Conservation (phyloP, 257 asterid genomes). For the Nyctanthes arbortristis region DNA sequence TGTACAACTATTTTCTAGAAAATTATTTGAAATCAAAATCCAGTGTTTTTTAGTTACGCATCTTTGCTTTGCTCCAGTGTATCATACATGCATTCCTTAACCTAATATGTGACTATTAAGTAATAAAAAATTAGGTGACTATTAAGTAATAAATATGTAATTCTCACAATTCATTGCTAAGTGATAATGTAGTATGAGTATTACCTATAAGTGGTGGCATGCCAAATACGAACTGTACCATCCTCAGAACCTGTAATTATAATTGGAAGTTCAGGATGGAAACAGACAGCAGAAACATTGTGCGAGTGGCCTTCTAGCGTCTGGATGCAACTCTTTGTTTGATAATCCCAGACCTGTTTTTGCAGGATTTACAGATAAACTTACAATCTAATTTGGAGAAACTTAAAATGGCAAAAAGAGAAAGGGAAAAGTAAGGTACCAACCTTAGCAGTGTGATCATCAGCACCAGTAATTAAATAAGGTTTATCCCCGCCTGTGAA, state of each 20-base stretch:
- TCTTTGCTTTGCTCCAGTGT: neutral
- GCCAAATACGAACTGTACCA: conserved; percentile 99
- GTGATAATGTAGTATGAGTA: conserved; percentile 16
- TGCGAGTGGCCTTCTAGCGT: conserved; percentile 99
- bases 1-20: neutral
- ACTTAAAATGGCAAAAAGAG: conserved; percentile 19
- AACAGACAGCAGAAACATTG: conserved; percentile 97
- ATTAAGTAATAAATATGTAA: too few species aligned
- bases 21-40: neutral
- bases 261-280: conserved; percentile 98
- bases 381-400: conserved; percentile 11
- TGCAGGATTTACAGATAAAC: conserved; percentile 22
- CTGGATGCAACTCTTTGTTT: conserved; percentile 96
- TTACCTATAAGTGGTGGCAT: conserved; percentile 93
- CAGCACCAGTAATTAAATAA: conserved; percentile 89
- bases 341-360: conserved; percentile 98
- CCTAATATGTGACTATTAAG: neutral
- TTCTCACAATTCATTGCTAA: too few species aligned
- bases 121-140: neutral
- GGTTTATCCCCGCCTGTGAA: conserved; percentile 99
- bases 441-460: conserved; percentile 99
- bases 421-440: conserved; percentile 25
- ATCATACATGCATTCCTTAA: neutral
- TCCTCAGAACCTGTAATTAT: conserved; percentile 98
- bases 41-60: neutral